A percentile compares a stretch with the other conserved stretches of the same genome.
These are phyloP conservation scores for Dendrobium officinale DNA, from an alignment of 106 monocot species.

Conservation along the genomic window DNA sequence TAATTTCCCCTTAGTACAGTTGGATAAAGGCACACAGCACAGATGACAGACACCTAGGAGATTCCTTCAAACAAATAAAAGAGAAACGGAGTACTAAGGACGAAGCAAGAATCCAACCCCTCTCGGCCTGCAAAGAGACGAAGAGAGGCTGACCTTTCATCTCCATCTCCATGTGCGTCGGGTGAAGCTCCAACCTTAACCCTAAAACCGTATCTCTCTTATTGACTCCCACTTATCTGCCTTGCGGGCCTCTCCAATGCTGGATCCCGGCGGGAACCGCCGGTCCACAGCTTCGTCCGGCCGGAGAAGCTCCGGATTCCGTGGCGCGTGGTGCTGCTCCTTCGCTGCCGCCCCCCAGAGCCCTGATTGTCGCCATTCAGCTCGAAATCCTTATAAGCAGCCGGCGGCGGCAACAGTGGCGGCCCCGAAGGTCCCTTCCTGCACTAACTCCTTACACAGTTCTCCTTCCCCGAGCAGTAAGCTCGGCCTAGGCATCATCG, in stretches of 20 bases:
- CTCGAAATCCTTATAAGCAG: background rate
- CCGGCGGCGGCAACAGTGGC: background rate
- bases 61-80: background rate
- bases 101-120: slow-evolving; percentile 15
- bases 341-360: slow-evolving; percentile 29
- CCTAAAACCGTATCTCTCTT: background rate
- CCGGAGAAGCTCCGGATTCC: background rate
- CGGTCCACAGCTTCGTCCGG: background rate
- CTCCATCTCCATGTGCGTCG: slow-evolving; percentile 2
- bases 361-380: slow-evolving; percentile 21
- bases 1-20: no score
- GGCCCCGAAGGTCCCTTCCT: slow-evolving; percentile 2
- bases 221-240: background rate
- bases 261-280: slow-evolving; percentile 8
- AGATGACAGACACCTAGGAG: background rate
- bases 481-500: slow-evolving; percentile 41
- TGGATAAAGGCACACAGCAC: no score
- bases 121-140: background rate
- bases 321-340: slow-evolving; percentile 33
- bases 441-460: slow-evolving; percentile 19
- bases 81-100: background rate
- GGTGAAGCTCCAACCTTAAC: background rate
- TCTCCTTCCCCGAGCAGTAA: slow-evolving; percentile 52
- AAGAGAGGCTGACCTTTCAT: background rate
- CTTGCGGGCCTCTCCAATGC: background rate